phyloP scores from a whole-genome alignment of 495 filamentous ascomycete genomes.

The Aspergillus coremiiformis region DNA sequence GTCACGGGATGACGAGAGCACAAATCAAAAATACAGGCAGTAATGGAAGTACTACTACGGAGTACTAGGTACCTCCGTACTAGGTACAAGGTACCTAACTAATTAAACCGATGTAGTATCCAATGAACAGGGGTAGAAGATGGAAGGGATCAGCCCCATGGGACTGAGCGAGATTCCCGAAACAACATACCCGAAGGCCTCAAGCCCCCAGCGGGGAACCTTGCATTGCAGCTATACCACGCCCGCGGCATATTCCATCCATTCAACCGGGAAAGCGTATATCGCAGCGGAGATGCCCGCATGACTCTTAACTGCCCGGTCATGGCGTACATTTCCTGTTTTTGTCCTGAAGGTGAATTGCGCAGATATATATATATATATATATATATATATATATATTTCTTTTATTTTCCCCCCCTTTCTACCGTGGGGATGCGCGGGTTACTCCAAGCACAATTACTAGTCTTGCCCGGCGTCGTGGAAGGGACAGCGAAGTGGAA shows the following conservation, averaged over 20 bases:
- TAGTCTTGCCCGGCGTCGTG: not conserved
- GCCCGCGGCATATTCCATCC: constrained; percentile 11
- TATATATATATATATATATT: no score
- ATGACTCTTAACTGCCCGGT: constrained; percentile 33
- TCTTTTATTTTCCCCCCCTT: constrained; percentile 11
- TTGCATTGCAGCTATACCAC: constrained; percentile 13
- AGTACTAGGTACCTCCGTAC: no score
- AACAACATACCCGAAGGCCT: constrained; percentile 27
- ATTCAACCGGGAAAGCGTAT: constrained; percentile 30
- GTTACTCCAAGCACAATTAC: not conserved
- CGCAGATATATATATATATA: no score
- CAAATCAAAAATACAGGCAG: constrained; percentile 3
- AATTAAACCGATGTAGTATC: not conserved
- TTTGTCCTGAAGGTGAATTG: constrained; percentile 8
- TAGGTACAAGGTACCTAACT: no score
- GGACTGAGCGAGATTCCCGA: constrained; percentile 1
- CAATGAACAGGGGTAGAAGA: not conserved
- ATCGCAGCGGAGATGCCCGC: constrained; percentile 32
- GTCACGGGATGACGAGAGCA: constrained; percentile 11
- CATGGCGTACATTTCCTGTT: constrained; percentile 16
- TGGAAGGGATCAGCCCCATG: constrained; percentile 4
- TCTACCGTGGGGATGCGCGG: constrained; percentile 13
- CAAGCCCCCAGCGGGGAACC: constrained; percentile 23
- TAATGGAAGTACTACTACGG: no score
- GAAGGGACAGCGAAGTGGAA: not conserved